Evolutionary conservation across 768 basidiomycete species (phyloP).

Genomic region (Lentinula guzmanii): DNA sequence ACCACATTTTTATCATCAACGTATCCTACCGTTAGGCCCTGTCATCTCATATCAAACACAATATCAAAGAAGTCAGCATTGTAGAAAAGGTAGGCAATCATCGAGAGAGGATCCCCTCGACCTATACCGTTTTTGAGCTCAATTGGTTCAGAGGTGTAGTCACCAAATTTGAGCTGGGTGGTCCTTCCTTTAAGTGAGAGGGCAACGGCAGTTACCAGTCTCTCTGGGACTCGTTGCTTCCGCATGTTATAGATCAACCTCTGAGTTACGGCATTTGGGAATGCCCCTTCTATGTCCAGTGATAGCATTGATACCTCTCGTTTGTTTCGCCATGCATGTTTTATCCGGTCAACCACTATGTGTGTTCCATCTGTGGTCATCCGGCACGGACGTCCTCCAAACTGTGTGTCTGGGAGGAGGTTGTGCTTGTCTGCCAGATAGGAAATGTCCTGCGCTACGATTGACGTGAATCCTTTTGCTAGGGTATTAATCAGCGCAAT

Average conservation of each 20-base stretch:
- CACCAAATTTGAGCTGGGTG: conserved; percentile 21
- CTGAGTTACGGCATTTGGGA: conserved; percentile 12
- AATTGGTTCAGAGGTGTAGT: conserved; percentile 15
- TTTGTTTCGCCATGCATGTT: conserved; percentile 15
- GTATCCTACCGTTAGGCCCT: conserved; percentile 8
- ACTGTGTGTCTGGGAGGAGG: conserved; percentile 20
- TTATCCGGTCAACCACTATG: conserved; percentile 13
- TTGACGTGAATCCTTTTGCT: not conserved
- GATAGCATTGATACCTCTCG: conserved; percentile 20
- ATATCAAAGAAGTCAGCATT: conserved; percentile 16
- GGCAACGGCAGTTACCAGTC: conserved; percentile 9
- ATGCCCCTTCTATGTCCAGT: conserved; percentile 23
- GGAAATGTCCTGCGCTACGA: conserved; percentile 9
- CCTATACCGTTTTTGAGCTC: conserved; percentile 15
- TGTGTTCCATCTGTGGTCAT: conserved; percentile 22
- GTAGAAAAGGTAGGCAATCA: conserved; percentile 20
- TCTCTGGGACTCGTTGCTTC: conserved; percentile 16
- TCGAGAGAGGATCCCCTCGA: conserved; percentile 21
- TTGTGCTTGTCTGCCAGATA: conserved; percentile 12
- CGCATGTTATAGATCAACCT: conserved; percentile 18
- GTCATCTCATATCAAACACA: not conserved
- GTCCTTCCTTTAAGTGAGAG: conserved; percentile 12
- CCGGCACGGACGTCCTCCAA: conserved; percentile 21
- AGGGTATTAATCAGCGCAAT: too few species aligned
- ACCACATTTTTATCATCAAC: conserved; percentile 14